Percentiles rank a stretch among this genome's conserved stretches.
phyloP scores from a whole-genome alignment of 495 filamentous ascomycete genomes.

The Podospora sp. region DNA sequence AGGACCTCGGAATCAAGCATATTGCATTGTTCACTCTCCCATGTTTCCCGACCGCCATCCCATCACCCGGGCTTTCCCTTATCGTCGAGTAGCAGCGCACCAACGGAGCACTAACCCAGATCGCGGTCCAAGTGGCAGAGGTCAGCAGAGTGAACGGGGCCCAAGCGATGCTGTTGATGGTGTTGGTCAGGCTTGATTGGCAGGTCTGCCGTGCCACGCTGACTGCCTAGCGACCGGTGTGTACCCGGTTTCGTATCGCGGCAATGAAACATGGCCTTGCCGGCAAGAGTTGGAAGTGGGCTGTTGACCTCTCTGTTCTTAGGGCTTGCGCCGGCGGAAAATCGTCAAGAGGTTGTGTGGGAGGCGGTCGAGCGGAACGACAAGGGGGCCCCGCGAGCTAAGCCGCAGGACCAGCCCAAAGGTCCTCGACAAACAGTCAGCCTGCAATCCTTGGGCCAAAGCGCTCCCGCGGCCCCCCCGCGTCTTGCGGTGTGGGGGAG shows the following conservation, averaged over 20 bases:
- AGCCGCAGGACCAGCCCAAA: background rate
- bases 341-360: background rate
- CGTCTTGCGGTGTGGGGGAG: background rate
- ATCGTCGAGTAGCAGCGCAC: too few species aligned
- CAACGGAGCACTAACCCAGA: background rate
- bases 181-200: background rate
- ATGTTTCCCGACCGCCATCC: background rate
- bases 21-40: background rate
- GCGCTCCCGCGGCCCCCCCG: background rate
- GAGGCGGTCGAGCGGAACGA: background rate
- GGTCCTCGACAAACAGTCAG: background rate
- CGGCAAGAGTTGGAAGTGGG: background rate
- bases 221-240: background rate
- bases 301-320: background rate
- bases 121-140: background rate
- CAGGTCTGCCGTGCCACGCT: background rate
- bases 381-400: background rate
- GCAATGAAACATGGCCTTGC: background rate
- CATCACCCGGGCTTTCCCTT: background rate
- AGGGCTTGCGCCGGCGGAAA: background rate
- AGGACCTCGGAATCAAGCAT: background rate
- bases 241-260: background rate
- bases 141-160: conserved; percentile 1
- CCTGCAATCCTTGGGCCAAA: background rate
- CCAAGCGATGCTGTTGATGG: background rate